Evolutionary conservation across 164 flowering plant species (phyloP).

Genomic region (Nelumbo lutea): DNA sequence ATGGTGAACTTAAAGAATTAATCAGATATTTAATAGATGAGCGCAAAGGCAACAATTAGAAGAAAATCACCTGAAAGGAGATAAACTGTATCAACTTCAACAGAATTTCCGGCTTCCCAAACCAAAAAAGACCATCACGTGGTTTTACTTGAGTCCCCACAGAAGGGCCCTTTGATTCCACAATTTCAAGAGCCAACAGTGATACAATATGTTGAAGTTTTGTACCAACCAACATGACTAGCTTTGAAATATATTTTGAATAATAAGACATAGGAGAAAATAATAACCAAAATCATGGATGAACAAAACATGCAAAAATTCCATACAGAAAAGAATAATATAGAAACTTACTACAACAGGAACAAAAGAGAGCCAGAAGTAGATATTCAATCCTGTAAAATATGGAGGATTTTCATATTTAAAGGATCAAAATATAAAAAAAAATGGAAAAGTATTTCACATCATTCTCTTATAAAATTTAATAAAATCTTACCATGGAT

Average conservation of each 20-base stretch:
- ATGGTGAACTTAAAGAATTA: background rate
- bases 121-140: conserved; percentile 90
- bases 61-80: conserved; percentile 69
- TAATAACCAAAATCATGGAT: background rate
- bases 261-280: background rate
- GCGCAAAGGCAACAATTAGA: background rate
- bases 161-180: conserved; percentile 53
- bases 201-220: conserved; percentile 94
- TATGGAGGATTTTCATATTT: conserved; percentile 4
- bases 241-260: conserved; percentile 31
- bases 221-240: conserved; percentile 89
- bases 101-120: conserved; percentile 72
- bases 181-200: conserved; percentile 71
- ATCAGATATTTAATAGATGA: background rate
- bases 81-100: conserved; percentile 81
- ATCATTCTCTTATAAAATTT: background rate
- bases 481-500: conserved; percentile 63
- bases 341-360: conserved; percentile 73
- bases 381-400: conserved; percentile 71
- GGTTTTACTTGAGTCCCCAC: conserved; percentile 63
- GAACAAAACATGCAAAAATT: conserved; percentile 5
- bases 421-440: background rate
- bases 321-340: background rate
- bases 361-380: conserved; percentile 95
- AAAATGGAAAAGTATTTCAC: background rate